Conservation (phyloP, 352 stramenopile species). For the Lagenidium sp. region DNA sequence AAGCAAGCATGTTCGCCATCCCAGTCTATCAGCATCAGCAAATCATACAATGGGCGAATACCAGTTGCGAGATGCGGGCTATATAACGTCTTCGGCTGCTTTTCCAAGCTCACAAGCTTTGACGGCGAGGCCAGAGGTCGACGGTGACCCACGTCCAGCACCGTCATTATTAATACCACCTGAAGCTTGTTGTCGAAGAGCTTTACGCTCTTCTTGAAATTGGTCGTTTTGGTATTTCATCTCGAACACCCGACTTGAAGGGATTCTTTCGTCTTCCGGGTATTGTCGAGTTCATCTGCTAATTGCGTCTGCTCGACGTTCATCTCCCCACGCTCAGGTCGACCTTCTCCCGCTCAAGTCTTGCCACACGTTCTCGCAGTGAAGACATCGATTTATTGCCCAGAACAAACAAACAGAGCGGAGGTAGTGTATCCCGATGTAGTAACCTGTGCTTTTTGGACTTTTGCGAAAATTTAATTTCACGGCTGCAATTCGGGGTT, state of each 20-base stretch:
- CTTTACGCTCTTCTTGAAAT: conserved; percentile 46
- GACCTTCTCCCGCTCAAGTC: conserved; percentile 67
- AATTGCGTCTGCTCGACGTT: conserved; percentile 40
- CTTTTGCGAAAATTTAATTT: no score
- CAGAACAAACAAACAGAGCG: no score
- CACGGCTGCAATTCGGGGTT: no score
- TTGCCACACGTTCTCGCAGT: conserved; percentile 49
- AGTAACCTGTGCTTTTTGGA: no score
- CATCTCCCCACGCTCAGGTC: conserved; percentile 46
- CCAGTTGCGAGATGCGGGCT: conserved; percentile 59
- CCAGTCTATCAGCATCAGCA: no score
- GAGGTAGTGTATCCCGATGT: no score
- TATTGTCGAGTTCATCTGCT: conserved; percentile 68
- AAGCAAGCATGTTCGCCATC: no score
- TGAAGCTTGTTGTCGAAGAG: conserved; percentile 2
- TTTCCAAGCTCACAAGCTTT: conserved; percentile 16
- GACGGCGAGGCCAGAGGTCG: conserved; percentile 1
- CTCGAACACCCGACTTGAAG: conserved; percentile 59
- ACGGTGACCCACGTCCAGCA: no score
- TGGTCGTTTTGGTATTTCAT: conserved; percentile 73
- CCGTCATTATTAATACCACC: background rate
- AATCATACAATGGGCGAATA: no score
- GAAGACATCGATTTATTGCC: conserved; percentile 50
- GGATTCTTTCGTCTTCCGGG: conserved; percentile 61
- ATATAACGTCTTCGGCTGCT: conserved; percentile 62